Evolutionary conservation across 495 filamentous ascomycete species (phyloP).

Genomic region (Hypomontagnella monticulosa): DNA sequence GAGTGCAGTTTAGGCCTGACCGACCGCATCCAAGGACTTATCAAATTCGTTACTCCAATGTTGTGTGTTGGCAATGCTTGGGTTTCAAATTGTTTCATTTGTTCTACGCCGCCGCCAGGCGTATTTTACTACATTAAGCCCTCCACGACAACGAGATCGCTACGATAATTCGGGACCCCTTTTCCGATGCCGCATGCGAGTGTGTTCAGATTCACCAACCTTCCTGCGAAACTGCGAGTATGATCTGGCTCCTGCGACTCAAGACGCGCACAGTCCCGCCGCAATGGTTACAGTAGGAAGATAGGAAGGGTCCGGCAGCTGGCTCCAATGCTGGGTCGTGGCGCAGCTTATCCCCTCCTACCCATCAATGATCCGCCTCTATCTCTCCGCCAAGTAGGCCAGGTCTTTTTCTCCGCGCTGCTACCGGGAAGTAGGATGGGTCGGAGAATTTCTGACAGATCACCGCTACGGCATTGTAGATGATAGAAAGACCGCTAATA

Average conservation of each 20-base stretch:
- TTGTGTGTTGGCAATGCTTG: constrained; percentile 2
- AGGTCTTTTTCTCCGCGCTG: constrained; percentile 18
- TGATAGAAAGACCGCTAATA: constrained; percentile 18
- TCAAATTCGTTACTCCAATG: background rate
- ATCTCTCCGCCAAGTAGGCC: background rate
- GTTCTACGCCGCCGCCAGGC: background rate
- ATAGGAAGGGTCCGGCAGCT: constrained; percentile 10
- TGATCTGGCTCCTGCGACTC: constrained; percentile 11
- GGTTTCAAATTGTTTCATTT: background rate
- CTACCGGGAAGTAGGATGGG: constrained; percentile 19
- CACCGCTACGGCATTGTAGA: constrained; percentile 21
- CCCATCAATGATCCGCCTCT: background rate
- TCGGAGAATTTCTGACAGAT: constrained; percentile 37
- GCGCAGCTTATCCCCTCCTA: constrained; percentile 16
- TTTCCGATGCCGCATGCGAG: background rate
- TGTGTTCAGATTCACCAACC: background rate
- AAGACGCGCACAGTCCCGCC: constrained; percentile 16
- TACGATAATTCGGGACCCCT: background rate
- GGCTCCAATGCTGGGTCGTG: constrained; percentile 9
- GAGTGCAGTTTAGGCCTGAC: constrained; percentile 11
- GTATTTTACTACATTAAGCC: background rate
- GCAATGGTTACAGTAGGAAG: constrained; percentile 23
- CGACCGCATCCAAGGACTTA: background rate
- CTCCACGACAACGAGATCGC: background rate
- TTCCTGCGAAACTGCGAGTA: background rate